Evolutionary conservation across 2,329 filamentous ascomycete genomes (phyloP), one percentile per base, ranked within the genome.

Genomic region (Talaromyces sp.): DNA sequence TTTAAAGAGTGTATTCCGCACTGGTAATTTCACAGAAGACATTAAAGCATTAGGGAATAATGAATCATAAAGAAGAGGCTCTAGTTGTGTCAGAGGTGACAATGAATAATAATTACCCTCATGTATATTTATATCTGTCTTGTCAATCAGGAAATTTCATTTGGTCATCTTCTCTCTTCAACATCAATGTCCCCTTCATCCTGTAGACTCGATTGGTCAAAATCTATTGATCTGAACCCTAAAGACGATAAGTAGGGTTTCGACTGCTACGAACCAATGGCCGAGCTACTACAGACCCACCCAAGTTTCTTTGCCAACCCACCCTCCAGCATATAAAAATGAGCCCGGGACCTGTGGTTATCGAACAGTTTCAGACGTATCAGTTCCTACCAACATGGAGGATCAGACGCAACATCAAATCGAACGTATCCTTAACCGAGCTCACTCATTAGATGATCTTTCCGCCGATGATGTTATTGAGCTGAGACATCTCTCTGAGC

Each of bases 21-120:
- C 46, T 43, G 31, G 27, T 58, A 14, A 14, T 32, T 58, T 52
- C 49, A 55, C 43, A 55, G n/a, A 27, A 55, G 50, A 50, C 26
- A 46, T 59, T 35, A 59, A 59, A 55, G 57, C 50, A 54, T 49
- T 26, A 59, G 57, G 35, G 32, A 55, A 59, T 50, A 59, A 59
- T 35, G 57, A 55, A 49, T 26, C 19, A 41, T 54, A 38, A 21
- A 55, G 55, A 55, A 49, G 50, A 32, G 50, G 21, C 41, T 58
- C 31, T 19, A 58, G 49, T 4, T 43, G 10, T 59, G 32, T 55
- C 19, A 32, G 35, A 59, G 24, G 35, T 50, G 27, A 59, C 19
- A 54, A 55, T 55, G 57, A 55, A 59, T 38, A 55, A 35, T 55
- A 43, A 14, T 21, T 54, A 58, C 49, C 32, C 14, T 58, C 43